Evolutionary conservation across 139 green algal genomes (phyloP).

Genomic region (Chlamydomonas eustigma): DNA sequence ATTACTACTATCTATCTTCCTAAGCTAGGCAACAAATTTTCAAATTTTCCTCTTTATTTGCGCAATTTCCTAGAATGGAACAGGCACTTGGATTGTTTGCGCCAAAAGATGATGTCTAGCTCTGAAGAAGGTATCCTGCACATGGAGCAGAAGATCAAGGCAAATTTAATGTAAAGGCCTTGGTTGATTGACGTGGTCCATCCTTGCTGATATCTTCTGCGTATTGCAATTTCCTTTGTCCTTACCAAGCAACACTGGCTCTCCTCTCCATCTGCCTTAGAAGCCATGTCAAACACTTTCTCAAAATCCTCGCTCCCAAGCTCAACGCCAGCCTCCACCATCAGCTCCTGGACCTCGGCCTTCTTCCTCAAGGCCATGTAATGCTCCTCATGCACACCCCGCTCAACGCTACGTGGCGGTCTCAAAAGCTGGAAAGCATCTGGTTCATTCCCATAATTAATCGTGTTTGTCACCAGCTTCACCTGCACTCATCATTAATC

Average conservation of each 20-base stretch:
- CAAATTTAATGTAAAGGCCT: background rate
- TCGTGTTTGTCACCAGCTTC: slow-evolving; percentile 43
- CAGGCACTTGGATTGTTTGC: slow-evolving; percentile 21
- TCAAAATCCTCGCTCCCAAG: slow-evolving; percentile 52
- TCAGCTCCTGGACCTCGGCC: slow-evolving; percentile 36
- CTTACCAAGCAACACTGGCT: slow-evolving; percentile 24
- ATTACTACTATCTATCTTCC: too few species aligned
- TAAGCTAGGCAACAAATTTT: too few species aligned
- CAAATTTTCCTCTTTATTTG: too few species aligned
- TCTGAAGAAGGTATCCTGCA: slow-evolving; percentile 39
- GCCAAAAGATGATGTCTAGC: slow-evolving; percentile 35
- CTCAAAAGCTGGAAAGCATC: slow-evolving; percentile 53
- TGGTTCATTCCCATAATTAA: slow-evolving; percentile 72
- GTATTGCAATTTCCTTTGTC: background rate
- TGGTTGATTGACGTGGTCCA: too few species aligned
- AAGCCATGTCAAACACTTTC: slow-evolving; percentile 33
- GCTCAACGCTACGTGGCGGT: slow-evolving; percentile 45
- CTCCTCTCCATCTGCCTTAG: slow-evolving; percentile 28
- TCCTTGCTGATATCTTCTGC: background rate
- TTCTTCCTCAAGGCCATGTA: slow-evolving; percentile 38
- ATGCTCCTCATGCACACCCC: slow-evolving; percentile 56
- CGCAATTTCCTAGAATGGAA: slow-evolving; percentile 27
- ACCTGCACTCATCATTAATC: too few species aligned
- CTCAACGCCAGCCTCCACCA: slow-evolving; percentile 38
- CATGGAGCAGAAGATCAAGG: background rate